Evolutionary conservation across 2,329 filamentous ascomycete species (phyloP), one percentile per base, ranked within the genome.

Genomic region (Pseudogymnoascus sp.): DNA sequence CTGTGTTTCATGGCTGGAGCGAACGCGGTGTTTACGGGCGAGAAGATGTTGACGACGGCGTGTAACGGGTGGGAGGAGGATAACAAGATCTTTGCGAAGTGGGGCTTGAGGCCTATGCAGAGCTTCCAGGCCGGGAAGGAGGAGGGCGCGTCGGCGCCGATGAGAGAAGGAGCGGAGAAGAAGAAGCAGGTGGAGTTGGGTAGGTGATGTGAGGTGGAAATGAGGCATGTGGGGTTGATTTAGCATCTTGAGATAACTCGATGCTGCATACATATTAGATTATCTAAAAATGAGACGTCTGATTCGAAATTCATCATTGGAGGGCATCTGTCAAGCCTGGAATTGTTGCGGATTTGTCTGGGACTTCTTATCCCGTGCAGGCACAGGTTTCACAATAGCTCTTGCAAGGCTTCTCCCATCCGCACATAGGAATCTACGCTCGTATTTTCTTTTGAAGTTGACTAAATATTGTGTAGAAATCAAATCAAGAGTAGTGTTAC

Each of bases 31-130:
- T 96, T 96, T 73, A 96, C 92, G 0, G 92, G 92, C 7, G 92
- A 96, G 79, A 96, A 93, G 82, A 96, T 96, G 92, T 75, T 96
- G 76, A 96, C 92, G 4, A 96, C 92, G 0, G 90, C 92, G 63
- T 96, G 91, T 73, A 93, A 91, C 69, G 90, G 91, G 31, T 96
- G 90, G 90, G 91, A 95, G 66, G 90, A 96, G 76, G 92, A 96
- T 71, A 87, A 84, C 66, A 86, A 79, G 43, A 90, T 96, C 86
- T 96, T 96, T 77, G 84, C 87, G 2, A 83, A 85, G 61, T 96
- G 91, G 89, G 92, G 92, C 0, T 78, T 95, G 64, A 81, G 84
- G 71, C 89, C 91, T 1, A 96, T 96, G 91, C 76, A 79, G 61
- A 73, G 72, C 61, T 73, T 73, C 59, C 69, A 73, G 56, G 68